A percentile compares a stretch with the other conserved stretches of the same genome.
Conservation (phyloP, 192 early-diverging fungal species). For the Allomyces macrogynus region DNA sequence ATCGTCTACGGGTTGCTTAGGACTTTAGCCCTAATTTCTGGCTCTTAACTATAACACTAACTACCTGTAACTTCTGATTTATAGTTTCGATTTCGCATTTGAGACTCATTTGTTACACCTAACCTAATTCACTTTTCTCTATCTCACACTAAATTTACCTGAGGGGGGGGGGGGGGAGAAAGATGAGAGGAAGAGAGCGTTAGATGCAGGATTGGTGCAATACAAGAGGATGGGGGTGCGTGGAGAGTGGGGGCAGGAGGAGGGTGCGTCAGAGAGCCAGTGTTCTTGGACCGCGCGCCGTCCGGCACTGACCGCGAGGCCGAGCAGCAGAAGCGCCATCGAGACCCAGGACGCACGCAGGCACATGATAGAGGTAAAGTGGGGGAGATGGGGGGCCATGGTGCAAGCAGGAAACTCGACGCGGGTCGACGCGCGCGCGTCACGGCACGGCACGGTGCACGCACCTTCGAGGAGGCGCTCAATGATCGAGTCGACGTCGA, state of each 20-base stretch:
- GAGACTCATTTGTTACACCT: too few relatives aligned
- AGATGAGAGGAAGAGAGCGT: too few relatives aligned
- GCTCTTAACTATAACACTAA: too few relatives aligned
- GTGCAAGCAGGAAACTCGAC: not conserved
- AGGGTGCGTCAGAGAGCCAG: conserved; percentile 2
- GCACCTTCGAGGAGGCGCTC: conserved; percentile 80
- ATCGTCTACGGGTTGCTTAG: too few relatives aligned
- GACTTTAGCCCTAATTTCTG: too few relatives aligned
- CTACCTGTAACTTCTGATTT: too few relatives aligned
- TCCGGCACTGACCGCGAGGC: not conserved
- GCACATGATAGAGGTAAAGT: not conserved
- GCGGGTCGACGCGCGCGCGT: conserved; percentile 1
- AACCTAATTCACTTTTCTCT: too few relatives aligned
- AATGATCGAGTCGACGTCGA: conserved; percentile 78
- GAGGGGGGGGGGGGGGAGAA: too few relatives aligned
- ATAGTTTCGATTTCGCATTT: too few relatives aligned
- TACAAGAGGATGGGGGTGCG: not conserved
- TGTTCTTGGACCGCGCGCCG: not conserved
- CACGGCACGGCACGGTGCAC: too few relatives aligned
- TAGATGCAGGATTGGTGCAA: too few relatives aligned
- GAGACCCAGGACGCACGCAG: not conserved
- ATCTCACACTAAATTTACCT: too few relatives aligned
- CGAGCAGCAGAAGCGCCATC: not conserved
- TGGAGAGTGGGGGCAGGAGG: not conserved
- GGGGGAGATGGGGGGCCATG: not conserved